Base-by-base conservation (phyloP, 768 basidiomycete species). In the Hypholoma fasciculare region DNA sequence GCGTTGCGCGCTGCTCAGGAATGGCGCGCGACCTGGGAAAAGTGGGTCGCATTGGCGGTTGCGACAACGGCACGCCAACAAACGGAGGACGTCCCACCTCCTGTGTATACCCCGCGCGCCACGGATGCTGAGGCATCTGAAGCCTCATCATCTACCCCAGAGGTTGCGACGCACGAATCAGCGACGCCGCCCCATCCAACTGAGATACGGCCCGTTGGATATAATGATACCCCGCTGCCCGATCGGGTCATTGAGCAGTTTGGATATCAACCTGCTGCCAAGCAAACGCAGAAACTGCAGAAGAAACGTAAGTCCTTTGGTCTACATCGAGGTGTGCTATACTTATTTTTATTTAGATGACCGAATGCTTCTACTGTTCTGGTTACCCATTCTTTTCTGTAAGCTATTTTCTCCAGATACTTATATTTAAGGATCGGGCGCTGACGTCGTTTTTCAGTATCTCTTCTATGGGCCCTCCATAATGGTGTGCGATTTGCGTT, bases 341-440 rank as follows among this genome's bases (percentile, higher is more conserved):
- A 5, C 56, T 30, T 53, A 49, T 43, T 67, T 38, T 36, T 56
- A 27, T 57, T 12, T 64, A 92, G 90, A 88, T 72, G 92, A 94
- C 69, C 86, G 85, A 42, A 94, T 94, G 92, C 82, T 94, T 47
- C 66, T 91, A 37, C 68, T 89, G 42, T 94, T 94, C 77, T 94
- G 92, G 92, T 78, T 94, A 64, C 92, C 92, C 16, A 90, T 94
- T 66, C 77, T 94, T 8, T 71, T 93, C 58, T 72, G 91, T 94
- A 65, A 76, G 90, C 85, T 37, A 12, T 8, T 16, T 14, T 36
- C 9, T 8, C 43, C 50, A 43, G 36, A 17, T 64, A 27, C 40
- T 36, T 65, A 37, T 7, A 42, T 17, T 20, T 36, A 37, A 54
- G 17, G 23, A 8, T 19, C 17, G 11, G 20, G 12, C 38, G 40